Evolutionary conservation across 805 yeast genomes (phyloP), one percentile per base, ranked within the genome.

Genomic region (Starmerella stellata): DNA sequence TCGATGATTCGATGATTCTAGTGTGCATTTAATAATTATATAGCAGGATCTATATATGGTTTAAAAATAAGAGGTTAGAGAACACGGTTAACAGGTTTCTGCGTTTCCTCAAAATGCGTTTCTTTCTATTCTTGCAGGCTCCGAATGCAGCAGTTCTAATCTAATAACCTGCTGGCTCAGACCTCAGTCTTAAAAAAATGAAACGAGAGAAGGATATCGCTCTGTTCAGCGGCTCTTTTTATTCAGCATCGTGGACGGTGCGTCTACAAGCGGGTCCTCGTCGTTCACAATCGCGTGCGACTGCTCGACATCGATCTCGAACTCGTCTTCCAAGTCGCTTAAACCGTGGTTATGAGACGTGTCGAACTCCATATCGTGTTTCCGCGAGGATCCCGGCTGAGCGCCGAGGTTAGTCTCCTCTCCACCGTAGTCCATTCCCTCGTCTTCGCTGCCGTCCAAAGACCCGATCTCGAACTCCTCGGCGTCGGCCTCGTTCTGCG

Each of bases 401-500:
- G 21, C 32, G 30, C 33, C 31, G 39, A 37, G 15, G 17, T 30
- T 11, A 33, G 21, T 16, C 5, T 18, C 14, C 31, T 19, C 24
- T 15, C 21, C 20, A 11, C 17, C 33, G 16, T n/a, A 35, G 16
- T 25, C 42, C 20, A 8, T 39, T 18, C 41, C 47, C 19, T 62
- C 69, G 23, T 58, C 63, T 36, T 56, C 58, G 16, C 59, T 54
- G 34, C 58, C 63, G 18, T 63, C 51, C 31, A 72, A 50, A 41
- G 72, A 74, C 44, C 72, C 77, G 37, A 72, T 60, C 49, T 73
- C 78, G 50, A 72, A 72, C 52, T 73, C 78, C 32, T 72, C 83
- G 11, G 70, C 78, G 28, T 70, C 75, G 41, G 66, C 44, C 43
- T 76, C 90, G 7, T 78, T 78, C 47, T 94, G 90, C 13, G 68